Conservation (phyloP, 2,329 filamentous ascomycete species). For the Scortechinia acanthostroma region DNA sequence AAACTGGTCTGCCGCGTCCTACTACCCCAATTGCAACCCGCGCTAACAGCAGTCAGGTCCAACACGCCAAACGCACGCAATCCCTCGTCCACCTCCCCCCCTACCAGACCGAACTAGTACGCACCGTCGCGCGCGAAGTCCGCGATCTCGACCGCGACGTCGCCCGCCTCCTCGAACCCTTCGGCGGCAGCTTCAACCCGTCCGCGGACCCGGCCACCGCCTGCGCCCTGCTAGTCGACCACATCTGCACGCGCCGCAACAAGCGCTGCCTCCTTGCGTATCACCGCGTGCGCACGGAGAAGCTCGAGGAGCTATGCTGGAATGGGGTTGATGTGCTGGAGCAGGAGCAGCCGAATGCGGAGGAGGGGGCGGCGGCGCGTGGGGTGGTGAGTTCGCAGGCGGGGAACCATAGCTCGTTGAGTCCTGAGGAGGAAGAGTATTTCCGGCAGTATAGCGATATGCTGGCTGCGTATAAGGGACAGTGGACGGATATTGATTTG, state of each 20-base stretch:
- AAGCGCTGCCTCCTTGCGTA: constrained; percentile 94
- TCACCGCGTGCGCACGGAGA: constrained; percentile 81
- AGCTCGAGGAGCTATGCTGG: constrained; percentile 91
- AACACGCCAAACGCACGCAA: constrained; percentile 91
- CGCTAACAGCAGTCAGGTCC: constrained; percentile 50
- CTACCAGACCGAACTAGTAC: constrained; percentile 87
- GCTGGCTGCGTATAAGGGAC: constrained; percentile 90
- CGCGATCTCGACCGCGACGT: constrained; percentile 88
- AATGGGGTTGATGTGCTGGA: constrained; percentile 78
- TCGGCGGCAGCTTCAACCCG: constrained; percentile 79
- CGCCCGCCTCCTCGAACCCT: constrained; percentile 70
- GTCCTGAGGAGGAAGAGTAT: constrained; percentile 94
- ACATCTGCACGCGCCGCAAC: constrained; percentile 89
- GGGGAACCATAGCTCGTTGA: constrained; percentile 67
- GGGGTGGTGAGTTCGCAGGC: constrained; percentile 30
- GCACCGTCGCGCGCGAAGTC: constrained; percentile 80
- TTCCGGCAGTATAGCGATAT: constrained; percentile 86
- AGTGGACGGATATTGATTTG: constrained; percentile 96
- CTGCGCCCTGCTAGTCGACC: constrained; percentile 83
- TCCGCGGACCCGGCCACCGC: constrained; percentile 75
- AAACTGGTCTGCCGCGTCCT: background rate
- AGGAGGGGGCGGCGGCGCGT: constrained; percentile 14
- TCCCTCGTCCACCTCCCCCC: constrained; percentile 78
- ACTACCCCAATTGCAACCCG: background rate
- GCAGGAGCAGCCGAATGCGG: constrained; percentile 24